Evolutionary conservation across 352 stramenopile genomes (phyloP), one percentile per base, ranked within the genome.

Genomic region (Phytophthora quininea): DNA sequence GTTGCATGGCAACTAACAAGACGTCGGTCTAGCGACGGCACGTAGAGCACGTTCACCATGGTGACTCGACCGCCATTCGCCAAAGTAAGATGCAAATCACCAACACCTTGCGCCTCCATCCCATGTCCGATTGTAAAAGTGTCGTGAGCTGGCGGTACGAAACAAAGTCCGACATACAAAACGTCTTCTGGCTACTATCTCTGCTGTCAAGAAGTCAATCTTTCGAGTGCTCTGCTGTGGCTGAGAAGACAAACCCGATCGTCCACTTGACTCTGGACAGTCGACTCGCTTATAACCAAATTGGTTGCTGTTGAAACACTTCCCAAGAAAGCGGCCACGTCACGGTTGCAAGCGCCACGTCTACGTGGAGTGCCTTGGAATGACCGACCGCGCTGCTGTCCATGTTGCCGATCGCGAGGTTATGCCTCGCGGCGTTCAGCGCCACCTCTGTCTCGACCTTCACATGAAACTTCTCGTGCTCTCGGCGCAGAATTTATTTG

Each of bases 401-500:
- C 45, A 14, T 43, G 12, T 43, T 43, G 37, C 7, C 37, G 37
- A 8, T 43, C 37, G 37, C 37, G 37, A 8, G 7, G 37, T 43
- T 43, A 12, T 43, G 37, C 37, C 37, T 43, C 12, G 7, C 37
- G 37, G 37, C 12, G 37, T 43, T 43, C 37, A 43, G 12, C 37
- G 37, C 37, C 7, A 43, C 12, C 37, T 43, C 37, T 14, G 37
- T 12, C 37, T 43, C 37, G 37, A 43, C 4, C 49, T 55, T 55
- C 15, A 35, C 14, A 27, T 54, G 57, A n/a, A 64, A 24, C 14
- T 30, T 64, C 4, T 59, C 42, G 6, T 40, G 58, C 9, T 54
- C 57, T n/a, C 57, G 2, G 15, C 40, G 40, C n/a, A 64, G 24
- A 38, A 64, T 64, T 11, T 64, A 38, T 15, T 58, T 64, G 1